A percentile compares a stretch with the other conserved stretches of the same genome.
These are phyloP conservation scores for Melampsora larici-populina DNA, from an alignment of 1,284 basidiomycete species.

Conservation along the genomic window DNA sequence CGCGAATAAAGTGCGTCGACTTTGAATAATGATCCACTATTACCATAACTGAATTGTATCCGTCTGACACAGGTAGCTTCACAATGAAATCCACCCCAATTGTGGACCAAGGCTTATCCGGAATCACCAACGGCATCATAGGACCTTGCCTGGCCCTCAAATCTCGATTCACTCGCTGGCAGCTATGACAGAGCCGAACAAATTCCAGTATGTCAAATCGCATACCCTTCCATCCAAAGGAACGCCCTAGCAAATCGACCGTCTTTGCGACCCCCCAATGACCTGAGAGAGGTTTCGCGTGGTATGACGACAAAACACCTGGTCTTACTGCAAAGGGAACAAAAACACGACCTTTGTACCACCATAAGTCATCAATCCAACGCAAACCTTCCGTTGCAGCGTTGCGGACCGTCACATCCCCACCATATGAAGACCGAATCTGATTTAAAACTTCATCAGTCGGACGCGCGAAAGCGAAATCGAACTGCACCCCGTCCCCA, in stretches of 20 bases:
- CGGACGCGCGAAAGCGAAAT: too few species aligned
- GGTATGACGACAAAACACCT: neutral
- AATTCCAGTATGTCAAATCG: slow-evolving; percentile 4
- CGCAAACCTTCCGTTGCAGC: neutral
- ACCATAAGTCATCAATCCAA: neutral
- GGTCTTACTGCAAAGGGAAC: neutral
- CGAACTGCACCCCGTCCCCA: too few species aligned
- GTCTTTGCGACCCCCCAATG: neutral
- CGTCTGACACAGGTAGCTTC: slow-evolving; percentile 55
- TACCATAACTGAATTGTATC: slow-evolving; percentile 56
- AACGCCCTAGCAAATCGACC: neutral
- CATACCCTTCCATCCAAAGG: slow-evolving; percentile 11
- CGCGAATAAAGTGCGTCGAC: slow-evolving; percentile 52
- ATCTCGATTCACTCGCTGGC: neutral
- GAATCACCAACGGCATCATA: slow-evolving; percentile 54
- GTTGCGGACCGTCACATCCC: too few species aligned
- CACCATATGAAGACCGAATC: too few species aligned
- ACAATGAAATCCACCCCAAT: slow-evolving; percentile 59
- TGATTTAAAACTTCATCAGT: too few species aligned
- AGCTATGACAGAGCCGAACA: slow-evolving; percentile 13
- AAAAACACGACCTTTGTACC: neutral
- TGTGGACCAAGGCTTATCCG: slow-evolving; percentile 54
- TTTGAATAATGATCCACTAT: slow-evolving; percentile 58
- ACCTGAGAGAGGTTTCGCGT: neutral
- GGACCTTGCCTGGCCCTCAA: slow-evolving; percentile 47